phyloP scores from a whole-genome alignment of 306 rosid species.

The Biancaea sappan region DNA sequence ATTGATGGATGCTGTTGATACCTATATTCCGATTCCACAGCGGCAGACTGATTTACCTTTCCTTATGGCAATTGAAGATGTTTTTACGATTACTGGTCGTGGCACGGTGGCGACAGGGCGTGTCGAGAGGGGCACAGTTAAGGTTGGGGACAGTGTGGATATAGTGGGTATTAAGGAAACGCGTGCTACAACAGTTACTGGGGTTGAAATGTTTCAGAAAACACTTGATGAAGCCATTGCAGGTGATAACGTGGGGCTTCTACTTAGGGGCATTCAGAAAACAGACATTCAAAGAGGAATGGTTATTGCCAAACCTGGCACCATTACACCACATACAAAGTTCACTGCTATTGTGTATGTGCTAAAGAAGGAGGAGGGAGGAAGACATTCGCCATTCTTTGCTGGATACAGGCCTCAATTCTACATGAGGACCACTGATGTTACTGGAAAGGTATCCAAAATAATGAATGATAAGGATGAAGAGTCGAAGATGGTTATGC shows the following conservation, averaged over 20 bases:
- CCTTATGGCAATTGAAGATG: slow-evolving; percentile 39
- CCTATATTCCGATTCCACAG: slow-evolving; percentile 40
- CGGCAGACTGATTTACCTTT: slow-evolving; percentile 39
- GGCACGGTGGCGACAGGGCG: slow-evolving; percentile 44
- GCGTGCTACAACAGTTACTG: slow-evolving; percentile 36
- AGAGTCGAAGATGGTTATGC: slow-evolving; percentile 48
- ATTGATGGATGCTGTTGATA: slow-evolving; percentile 40
- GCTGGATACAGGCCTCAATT: slow-evolving; percentile 43
- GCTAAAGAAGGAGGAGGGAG: slow-evolving; percentile 40
- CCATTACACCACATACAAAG: slow-evolving; percentile 35
- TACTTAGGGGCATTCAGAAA: slow-evolving; percentile 43
- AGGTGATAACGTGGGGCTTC: slow-evolving; percentile 44
- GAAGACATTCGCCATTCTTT: slow-evolving; percentile 42
- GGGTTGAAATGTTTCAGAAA: slow-evolving; percentile 45
- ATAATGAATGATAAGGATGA: slow-evolving; percentile 39
- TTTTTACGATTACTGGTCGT: slow-evolving; percentile 39
- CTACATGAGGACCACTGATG: slow-evolving; percentile 46
- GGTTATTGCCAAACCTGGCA: slow-evolving; percentile 36
- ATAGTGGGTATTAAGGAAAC: slow-evolving; percentile 41
- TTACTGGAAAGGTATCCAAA: slow-evolving; percentile 34
- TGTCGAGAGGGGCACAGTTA: slow-evolving; percentile 41
- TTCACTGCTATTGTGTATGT: slow-evolving; percentile 42
- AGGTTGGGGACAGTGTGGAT: slow-evolving; percentile 36
- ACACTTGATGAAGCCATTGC: slow-evolving; percentile 42
- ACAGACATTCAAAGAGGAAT: slow-evolving; percentile 41